Base-by-base conservation (phyloP, 352 stramenopile species). In the Vaucheria bursata region DNA sequence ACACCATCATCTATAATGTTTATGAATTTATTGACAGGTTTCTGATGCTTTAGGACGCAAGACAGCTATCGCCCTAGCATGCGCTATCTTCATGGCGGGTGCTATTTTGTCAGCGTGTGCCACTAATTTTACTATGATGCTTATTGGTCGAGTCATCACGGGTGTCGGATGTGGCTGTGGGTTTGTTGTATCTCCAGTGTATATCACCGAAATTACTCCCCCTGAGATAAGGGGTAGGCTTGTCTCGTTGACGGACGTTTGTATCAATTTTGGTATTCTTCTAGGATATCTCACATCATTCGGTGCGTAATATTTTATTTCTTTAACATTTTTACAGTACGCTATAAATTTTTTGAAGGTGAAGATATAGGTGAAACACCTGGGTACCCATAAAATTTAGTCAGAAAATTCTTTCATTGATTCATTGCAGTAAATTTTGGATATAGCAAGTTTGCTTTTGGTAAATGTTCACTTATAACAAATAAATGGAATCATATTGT, bases 171-270 rank as follows among this genome's bases (percentile, higher is more conserved):
- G 84, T 39, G 81, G 81, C 31, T 84, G 75, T 68, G 79, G 79
- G 18, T 85, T 85, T 68, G 75, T 85, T 8, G 80, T 85, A 37
- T 74, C 75, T 64, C 81, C 88, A 29, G 70, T 91, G 35, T 93
- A 93, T 81, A 92, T 93, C 84, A 69, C 86, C 0, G 89, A 93
- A 78, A 90, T 93, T 39, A 82, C 83, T 53, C 88, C 88, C 25
- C 85, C 87, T 5, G 74, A 87, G 25, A 82, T 90, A 74, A 80
- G 89, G 35, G 89, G 89, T 53, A 75, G 83, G 36, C 77, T 93
- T 7, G 88, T 92, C 0, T 90, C 88, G 0, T 90, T 89, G 84
- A 87, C 76, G 65, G 88, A 93, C 79, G 87, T 91, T 40, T 85
- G 82, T 65, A 87, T 87, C 71, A 87, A 86, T 73, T 65, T 88